Percentiles rank a stretch among this genome's conserved stretches.
Evolutionary conservation across 495 filamentous ascomycete genomes (phyloP).

Genomic region (Neurospora sp.): DNA sequence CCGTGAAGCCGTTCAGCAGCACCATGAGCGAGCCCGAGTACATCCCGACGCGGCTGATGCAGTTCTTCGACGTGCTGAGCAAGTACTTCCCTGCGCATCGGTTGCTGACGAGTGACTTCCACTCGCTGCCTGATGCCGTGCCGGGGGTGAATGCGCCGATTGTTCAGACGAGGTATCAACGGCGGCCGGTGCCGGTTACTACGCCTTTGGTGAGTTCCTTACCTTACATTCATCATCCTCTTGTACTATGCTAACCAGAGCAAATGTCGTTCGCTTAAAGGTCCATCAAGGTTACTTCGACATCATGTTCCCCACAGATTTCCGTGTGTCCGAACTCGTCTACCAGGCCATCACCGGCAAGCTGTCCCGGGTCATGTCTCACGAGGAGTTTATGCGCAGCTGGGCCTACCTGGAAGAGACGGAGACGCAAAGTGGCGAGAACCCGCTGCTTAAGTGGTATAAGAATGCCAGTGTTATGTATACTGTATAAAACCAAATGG

Average conservation of each 20-base stretch:
- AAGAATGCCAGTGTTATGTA: conserved; percentile 85
- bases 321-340: conserved; percentile 73
- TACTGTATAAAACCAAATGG: conserved; percentile 44
- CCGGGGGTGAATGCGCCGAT: conserved; percentile 83
- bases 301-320: conserved; percentile 96
- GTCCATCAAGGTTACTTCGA: conserved; percentile 98
- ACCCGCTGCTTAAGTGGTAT: conserved; percentile 88
- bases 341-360: conserved; percentile 89
- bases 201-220: conserved; percentile 70
- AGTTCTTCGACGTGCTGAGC: conserved; percentile 87
- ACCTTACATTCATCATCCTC: neutral
- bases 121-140: conserved; percentile 68
- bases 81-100: conserved; percentile 81
- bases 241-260: neutral
- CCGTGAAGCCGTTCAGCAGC: conserved; percentile 53
- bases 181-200: conserved; percentile 75
- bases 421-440: conserved; percentile 80
- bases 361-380: conserved; percentile 69
- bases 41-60: conserved; percentile 87
- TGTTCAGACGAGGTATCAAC: conserved; percentile 85
- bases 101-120: conserved; percentile 86
- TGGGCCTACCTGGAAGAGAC: conserved; percentile 91
- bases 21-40: conserved; percentile 79
- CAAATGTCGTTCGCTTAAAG: conserved; percentile 28
- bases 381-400: conserved; percentile 79